Evolutionary conservation across 441 rosid genomes (phyloP).

Genomic region (Populus hybrid): DNA sequence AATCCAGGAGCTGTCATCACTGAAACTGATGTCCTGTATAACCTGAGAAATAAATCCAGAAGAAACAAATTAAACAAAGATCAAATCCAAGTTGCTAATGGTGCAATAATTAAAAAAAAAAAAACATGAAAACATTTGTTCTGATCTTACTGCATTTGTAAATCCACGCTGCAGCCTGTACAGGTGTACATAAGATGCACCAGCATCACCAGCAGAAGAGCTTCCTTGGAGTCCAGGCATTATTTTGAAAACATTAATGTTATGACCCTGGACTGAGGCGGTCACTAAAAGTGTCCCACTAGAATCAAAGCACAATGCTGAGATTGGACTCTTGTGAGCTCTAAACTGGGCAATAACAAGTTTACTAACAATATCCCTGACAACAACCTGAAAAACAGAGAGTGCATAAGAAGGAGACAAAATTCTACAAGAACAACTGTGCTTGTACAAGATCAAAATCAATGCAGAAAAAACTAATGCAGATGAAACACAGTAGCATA

Average conservation of each 20-base stretch:
- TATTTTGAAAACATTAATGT: slow-evolving; percentile 77
- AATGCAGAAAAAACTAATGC: neutral
- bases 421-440: neutral
- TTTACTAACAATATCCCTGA: slow-evolving; percentile 71
- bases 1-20: slow-evolving; percentile 79
- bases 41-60: slow-evolving; percentile 47
- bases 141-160: slow-evolving; percentile 78
- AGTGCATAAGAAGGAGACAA: neutral
- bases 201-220: slow-evolving; percentile 36
- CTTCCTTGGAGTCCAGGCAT: slow-evolving; percentile 52
- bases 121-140: slow-evolving; percentile 5
- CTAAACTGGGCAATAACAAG: slow-evolving; percentile 69
- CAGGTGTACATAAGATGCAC: slow-evolving; percentile 59
- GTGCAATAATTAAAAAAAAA: neutral
- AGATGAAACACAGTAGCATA: slow-evolving; percentile 4
- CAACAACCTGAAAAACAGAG: slow-evolving; percentile 59
- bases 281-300: slow-evolving; percentile 87
- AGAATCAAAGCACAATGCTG: slow-evolving; percentile 89
- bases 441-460: neutral
- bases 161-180: slow-evolving; percentile 93
- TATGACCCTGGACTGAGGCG: slow-evolving; percentile 91
- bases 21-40: slow-evolving; percentile 89
- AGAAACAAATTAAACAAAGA: slow-evolving; percentile 3
- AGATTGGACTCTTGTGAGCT: slow-evolving; percentile 93
- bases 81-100: slow-evolving; percentile 5